Evolutionary conservation across 805 yeast genomes (phyloP).

Genomic region (Alloascoidea africana): DNA sequence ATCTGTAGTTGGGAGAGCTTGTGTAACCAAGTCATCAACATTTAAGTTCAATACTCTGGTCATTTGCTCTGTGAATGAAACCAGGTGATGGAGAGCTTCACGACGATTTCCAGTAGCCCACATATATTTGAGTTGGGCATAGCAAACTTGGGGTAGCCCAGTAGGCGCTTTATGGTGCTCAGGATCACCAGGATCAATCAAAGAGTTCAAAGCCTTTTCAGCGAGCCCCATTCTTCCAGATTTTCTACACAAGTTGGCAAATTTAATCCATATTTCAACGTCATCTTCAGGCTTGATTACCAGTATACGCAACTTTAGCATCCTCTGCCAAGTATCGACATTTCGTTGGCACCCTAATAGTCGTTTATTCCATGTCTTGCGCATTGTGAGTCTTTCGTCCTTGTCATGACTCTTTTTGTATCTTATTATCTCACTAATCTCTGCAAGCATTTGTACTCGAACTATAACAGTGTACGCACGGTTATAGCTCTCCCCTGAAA

Average conservation of each 20-base stretch:
- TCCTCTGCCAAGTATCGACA: slow-evolving; percentile 98
- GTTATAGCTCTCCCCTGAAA: slow-evolving; percentile 89
- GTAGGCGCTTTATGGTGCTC: slow-evolving; percentile 31
- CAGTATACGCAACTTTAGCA: slow-evolving; percentile 82
- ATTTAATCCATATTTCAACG: slow-evolving; percentile 96
- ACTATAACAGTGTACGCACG: slow-evolving; percentile 96
- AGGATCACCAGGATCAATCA: slow-evolving; percentile 62
- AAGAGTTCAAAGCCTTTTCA: slow-evolving; percentile 72
- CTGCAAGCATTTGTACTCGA: slow-evolving; percentile 94
- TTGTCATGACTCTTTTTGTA: slow-evolving; percentile 82
- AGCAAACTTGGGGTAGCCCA: slow-evolving; percentile 94
- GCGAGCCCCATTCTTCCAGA: slow-evolving; percentile 88
- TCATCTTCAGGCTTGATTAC: slow-evolving; percentile 93
- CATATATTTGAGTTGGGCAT: slow-evolving; percentile 91
- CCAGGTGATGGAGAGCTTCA: slow-evolving; percentile 74
- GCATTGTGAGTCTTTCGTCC: slow-evolving; percentile 60
- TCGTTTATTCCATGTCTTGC: slow-evolving; percentile 90
- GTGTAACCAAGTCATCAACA: slow-evolving; percentile 76
- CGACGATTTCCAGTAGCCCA: slow-evolving; percentile 89
- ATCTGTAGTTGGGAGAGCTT: slow-evolving; percentile 69
- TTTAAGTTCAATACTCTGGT: slow-evolving; percentile 78
- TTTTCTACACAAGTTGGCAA: slow-evolving; percentile 90
- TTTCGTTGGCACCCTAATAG: slow-evolving; percentile 88
- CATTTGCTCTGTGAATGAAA: slow-evolving; percentile 84
- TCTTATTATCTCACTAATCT: slow-evolving; percentile 83